Base-by-base conservation (phyloP, 108 stramenopile species). In the Cyclostephanos invisitatus region DNA sequence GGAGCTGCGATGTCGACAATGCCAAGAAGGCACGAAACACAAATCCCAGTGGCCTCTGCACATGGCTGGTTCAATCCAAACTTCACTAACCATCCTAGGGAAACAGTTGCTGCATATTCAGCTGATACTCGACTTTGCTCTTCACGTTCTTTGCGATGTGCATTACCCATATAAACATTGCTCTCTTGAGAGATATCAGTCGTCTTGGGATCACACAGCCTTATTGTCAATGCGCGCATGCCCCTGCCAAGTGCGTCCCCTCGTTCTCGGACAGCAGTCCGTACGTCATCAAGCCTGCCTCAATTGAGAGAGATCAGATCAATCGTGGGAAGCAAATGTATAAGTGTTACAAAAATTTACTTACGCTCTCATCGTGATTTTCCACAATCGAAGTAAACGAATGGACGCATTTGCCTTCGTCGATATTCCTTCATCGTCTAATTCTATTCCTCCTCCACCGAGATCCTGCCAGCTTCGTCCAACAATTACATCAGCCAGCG, bases 401-500 rank as follows among this genome's bases (percentile, higher is more conserved):
- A 85, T 71, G 10, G 85, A 89, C 11, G 89, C 91, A 32, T 69
- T 64, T 18, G 60, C 51, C 20, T 71, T 58, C 22, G 61, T 70
- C 15, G 54, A 38, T 25, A 74, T 61, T 55, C 80, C 88, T 44
- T 85, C 86, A 28, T 92, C 90, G 29, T 89, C 84, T 35, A 91
- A 54, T 25, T 89, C 80, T 15, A 85, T 73, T 10, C 50, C 77
- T 1, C 94, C 94, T 18, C 90, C 91, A 56, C 94, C 94, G 12
- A 95, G 80, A 7, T 89, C 87, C 2, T 62, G 48, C 94, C 94
- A 95, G 14, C 84, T 87, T 28, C 94, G 78, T 1, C 91, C 94
- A 51, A 91, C 89, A 67, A 92, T 88, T 11, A 95, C 73, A 44
- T 95, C 88, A 55, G 87, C 72, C 5, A 95, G 73, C 8, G 94